phyloP scores from a whole-genome alignment of 2,329 filamentous ascomycete species.

The Fusarium anguioides region DNA sequence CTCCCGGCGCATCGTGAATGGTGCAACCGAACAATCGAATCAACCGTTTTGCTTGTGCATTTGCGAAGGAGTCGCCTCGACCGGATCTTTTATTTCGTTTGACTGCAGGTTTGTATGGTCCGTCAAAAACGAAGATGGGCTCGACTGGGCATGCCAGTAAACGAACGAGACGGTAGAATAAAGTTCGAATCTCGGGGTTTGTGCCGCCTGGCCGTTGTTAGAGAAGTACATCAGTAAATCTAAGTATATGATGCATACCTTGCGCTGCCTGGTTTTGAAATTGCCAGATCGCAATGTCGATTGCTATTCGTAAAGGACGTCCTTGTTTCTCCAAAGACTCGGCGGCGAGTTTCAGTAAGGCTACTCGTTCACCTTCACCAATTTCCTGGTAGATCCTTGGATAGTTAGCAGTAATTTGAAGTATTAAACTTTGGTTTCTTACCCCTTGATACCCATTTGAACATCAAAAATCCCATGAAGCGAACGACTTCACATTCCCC shows the following conservation, averaged over 20 bases:
- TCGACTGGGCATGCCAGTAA: constrained; percentile 82
- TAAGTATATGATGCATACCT: constrained; percentile 58
- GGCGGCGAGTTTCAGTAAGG: constrained; percentile 84
- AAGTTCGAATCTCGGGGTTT: constrained; percentile 88
- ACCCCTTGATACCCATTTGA: constrained; percentile 76
- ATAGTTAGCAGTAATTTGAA: not conserved
- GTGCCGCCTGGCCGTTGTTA: constrained; percentile 70
- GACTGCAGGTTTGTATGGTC: constrained; percentile 83
- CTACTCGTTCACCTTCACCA: constrained; percentile 80
- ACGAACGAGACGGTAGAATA: constrained; percentile 90
- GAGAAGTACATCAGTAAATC: not conserved
- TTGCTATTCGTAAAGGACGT: constrained; percentile 84
- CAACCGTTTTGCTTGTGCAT: constrained; percentile 83
- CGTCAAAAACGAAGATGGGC: constrained; percentile 91
- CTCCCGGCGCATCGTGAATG: constrained; percentile 87
- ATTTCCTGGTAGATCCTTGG: constrained; percentile 89
- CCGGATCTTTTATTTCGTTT: constrained; percentile 86
- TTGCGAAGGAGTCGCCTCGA: constrained; percentile 73
- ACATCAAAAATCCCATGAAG: constrained; percentile 18
- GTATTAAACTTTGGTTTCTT: not conserved
- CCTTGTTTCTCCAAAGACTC: constrained; percentile 77
- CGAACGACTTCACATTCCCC: constrained; percentile 3
- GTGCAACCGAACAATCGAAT: constrained; percentile 87
- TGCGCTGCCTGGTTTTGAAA: constrained; percentile 90
- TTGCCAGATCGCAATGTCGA: constrained; percentile 97